These are phyloP conservation scores for Hirsutella thompsonii DNA, from an alignment of 2,329 filamentous ascomycete species.

Conservation along the genomic window DNA sequence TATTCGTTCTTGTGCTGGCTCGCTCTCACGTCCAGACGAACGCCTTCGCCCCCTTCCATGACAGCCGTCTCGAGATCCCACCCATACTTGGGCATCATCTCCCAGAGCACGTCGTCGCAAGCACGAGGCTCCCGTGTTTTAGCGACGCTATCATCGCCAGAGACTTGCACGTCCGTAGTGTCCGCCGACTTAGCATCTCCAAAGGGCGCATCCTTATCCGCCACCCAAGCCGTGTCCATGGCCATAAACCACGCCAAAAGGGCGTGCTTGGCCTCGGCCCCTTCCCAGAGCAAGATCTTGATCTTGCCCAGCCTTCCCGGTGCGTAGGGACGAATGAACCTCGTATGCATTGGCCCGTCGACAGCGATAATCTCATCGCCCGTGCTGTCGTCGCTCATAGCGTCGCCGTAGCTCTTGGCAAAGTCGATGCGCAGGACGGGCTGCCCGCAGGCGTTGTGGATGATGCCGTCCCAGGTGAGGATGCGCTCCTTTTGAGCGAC, in stretches of 20 bases:
- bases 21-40: constrained; percentile 12
- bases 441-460: constrained; percentile 15
- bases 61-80: constrained; percentile 22
- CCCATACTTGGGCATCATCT: constrained; percentile 13
- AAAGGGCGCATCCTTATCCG: constrained; percentile 12
- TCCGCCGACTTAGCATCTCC: constrained; percentile 3
- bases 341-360: constrained; percentile 16
- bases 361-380: constrained; percentile 12
- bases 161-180: no score
- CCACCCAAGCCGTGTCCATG: constrained; percentile 22
- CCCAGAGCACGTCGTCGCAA: constrained; percentile 13
- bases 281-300: constrained; percentile 22
- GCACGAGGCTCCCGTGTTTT: constrained; percentile 1
- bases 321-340: constrained; percentile 15
- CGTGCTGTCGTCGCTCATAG: constrained; percentile 10
- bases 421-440: constrained; percentile 24
- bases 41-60: constrained; percentile 23
- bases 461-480: constrained; percentile 29
- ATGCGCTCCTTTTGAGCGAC: constrained; percentile 54
- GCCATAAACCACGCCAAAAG: constrained; percentile 24
- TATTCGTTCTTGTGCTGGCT: constrained; percentile 1
- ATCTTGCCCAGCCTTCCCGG: constrained; percentile 11
- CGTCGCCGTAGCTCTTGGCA: constrained; percentile 27
- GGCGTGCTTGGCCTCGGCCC: constrained; percentile 14
- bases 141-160: background rate